A percentile compares a stretch with the other conserved stretches of the same genome.
phyloP scores from a whole-genome alignment of 2,329 filamentous ascomycete species.

The Trichoderma atroviride region DNA sequence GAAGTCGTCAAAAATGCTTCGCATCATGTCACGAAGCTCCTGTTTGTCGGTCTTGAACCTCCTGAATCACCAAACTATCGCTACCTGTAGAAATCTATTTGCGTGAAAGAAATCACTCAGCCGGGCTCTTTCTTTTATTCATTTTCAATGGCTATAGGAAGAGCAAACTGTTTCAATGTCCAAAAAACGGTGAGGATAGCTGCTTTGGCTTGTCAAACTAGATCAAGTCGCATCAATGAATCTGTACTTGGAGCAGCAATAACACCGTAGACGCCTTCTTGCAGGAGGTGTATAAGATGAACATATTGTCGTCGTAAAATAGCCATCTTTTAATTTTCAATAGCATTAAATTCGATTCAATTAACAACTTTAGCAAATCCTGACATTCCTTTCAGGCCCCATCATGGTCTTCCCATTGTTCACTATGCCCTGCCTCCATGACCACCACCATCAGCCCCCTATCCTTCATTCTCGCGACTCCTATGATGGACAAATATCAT shows the following conservation, averaged over 20 bases:
- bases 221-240: neutral
- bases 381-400: neutral
- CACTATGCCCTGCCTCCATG: slow-evolving; percentile 17
- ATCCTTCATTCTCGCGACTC: neutral
- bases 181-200: slow-evolving; percentile 13
- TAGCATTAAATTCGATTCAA: neutral
- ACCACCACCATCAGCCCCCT: neutral
- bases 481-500: slow-evolving; percentile 13
- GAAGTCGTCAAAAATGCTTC: slow-evolving; percentile 2
- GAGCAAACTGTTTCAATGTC: slow-evolving; percentile 14
- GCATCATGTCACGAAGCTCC: neutral
- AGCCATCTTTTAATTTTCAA: neutral
- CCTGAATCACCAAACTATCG: neutral
- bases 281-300: neutral
- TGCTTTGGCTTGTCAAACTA: neutral
- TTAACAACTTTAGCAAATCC: neutral
- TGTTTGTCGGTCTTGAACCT: slow-evolving; percentile 11
- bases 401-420: slow-evolving; percentile 17
- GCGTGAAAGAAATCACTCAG: neutral
- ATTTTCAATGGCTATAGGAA: neutral
- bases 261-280: neutral
- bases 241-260: neutral
- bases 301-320: neutral
- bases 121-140: neutral
- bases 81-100: neutral